These are phyloP conservation scores for Globisporangium canariense DNA, from an alignment of 352 stramenopile species.

Conservation along the genomic window DNA sequence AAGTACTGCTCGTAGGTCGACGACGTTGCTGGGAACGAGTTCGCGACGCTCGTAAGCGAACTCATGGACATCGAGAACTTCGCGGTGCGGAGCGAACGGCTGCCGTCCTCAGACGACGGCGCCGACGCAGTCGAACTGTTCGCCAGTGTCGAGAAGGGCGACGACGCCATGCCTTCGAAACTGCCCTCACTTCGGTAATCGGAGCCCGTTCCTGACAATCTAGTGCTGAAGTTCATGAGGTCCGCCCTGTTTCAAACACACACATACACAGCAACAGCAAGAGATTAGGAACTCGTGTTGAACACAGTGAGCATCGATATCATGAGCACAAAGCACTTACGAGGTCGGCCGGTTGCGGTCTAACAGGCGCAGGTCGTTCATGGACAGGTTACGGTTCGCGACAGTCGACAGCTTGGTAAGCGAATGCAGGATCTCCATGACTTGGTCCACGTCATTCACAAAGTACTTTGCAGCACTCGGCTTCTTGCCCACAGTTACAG, in stretches of 20 bases:
- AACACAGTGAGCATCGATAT: not conserved
- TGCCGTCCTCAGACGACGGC: slow-evolving; percentile 26
- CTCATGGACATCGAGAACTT: slow-evolving; percentile 87
- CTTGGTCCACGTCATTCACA: slow-evolving; percentile 96
- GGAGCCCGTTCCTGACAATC: slow-evolving; percentile 24
- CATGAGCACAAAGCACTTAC: slow-evolving; percentile 29
- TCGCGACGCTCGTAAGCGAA: slow-evolving; percentile 59
- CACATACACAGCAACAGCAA: not conserved
- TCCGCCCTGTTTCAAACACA: slow-evolving; percentile 21
- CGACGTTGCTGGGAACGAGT: slow-evolving; percentile 57
- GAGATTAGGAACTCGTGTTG: not conserved
- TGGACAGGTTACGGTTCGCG: slow-evolving; percentile 80
- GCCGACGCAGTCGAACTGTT: slow-evolving; percentile 17
- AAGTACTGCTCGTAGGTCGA: slow-evolving; percentile 88
- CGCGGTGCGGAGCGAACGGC: slow-evolving; percentile 30
- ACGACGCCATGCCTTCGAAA: slow-evolving; percentile 41
- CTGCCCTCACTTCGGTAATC: slow-evolving; percentile 46
- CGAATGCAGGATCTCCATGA: slow-evolving; percentile 91
- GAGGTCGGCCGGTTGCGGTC: slow-evolving; percentile 46
- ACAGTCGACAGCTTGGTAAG: slow-evolving; percentile 84
- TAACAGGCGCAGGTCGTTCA: slow-evolving; percentile 79
- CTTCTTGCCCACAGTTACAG: slow-evolving; percentile 98
- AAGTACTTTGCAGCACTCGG: slow-evolving; percentile 97
- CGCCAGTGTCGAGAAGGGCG: slow-evolving; percentile 27
- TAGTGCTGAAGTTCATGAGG: slow-evolving; percentile 23